Evolutionary conservation across 139 green algal genomes (phyloP).

Genomic region (Tetraselmis striata): DNA sequence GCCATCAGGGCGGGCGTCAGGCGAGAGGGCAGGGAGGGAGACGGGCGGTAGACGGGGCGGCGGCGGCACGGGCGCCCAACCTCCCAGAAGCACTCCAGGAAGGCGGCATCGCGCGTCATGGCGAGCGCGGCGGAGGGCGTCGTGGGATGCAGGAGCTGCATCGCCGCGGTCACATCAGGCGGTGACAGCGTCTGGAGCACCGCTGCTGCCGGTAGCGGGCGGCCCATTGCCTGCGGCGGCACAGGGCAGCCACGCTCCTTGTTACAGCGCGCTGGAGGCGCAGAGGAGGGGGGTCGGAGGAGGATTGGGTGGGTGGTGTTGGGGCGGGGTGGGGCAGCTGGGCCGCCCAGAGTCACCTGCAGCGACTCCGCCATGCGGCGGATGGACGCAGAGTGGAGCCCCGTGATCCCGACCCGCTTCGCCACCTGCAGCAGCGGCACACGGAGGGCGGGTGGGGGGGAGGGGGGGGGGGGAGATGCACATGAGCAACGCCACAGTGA

Average conservation of each 20-base stretch:
- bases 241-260: too few species aligned
- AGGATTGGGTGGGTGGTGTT: too few species aligned
- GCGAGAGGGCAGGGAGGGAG: not conserved
- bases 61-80: not conserved
- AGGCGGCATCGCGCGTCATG: not conserved
- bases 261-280: too few species aligned
- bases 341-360: not conserved
- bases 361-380: not conserved
- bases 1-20: not conserved
- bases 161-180: not conserved
- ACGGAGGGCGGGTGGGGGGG: not conserved
- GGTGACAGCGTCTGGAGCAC: not conserved
- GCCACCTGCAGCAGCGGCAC: not conserved
- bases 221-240: not conserved
- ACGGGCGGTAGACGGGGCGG: not conserved
- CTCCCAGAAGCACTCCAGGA: not conserved
- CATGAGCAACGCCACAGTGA: too few species aligned
- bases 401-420: not conserved
- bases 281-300: too few species aligned
- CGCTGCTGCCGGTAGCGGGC: not conserved
- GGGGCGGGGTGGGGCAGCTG: too few species aligned
- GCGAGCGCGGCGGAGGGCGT: not conserved
- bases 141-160: not conserved
- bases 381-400: not conserved
- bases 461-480: too few species aligned